Base-by-base conservation (phyloP, 1,284 basidiomycete species). In the Sporisorium scitamineum region DNA sequence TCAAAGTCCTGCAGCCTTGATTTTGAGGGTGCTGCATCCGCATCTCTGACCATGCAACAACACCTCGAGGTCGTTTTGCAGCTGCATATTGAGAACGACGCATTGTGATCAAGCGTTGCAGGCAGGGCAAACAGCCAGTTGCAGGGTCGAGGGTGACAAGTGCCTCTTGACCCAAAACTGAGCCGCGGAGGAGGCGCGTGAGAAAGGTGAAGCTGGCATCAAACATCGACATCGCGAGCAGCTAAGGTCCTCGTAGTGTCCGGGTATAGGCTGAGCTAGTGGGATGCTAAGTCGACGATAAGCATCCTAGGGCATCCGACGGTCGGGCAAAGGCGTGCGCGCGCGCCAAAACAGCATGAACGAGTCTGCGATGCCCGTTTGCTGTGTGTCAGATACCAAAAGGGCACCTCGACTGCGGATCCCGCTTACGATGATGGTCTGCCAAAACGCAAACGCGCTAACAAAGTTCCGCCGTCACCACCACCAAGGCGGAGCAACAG, bases 11-110 rank as follows among this genome's bases (percentile, higher is more conserved):
- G 37, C 37, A 39, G 37, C 14, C 18, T 39, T 8, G 8, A 9
- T 42, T 42, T 42, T 42, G 39, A 42, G 39, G 39, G 39, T 42
- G n/a, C n/a, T 42, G 39, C n/a, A 20, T 18, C 39, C n/a, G 39
- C 39, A 3, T n/a, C n/a, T 9, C n/a, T 9, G 18, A 1, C 3
- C 14, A 3, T 9, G 10, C n/a, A 20, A n/a, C n/a, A 9, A 20
- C n/a, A 3, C 39, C 39, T 42, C 39, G n/a, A 42, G 39, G 39
- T 42, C 39, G n/a, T 8, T 20, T 8, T 39, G 39, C 39, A 20
- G 39, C 39, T 20, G 39, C 13, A 13, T 13, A 37, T 37, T 37
- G 34, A 14, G 9, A 13, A 37, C 8, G 8, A 37, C 34, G 13
- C 34, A n/a, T 9, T 42, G n/a, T 20, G 39, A 42, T 42, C 39